These are phyloP conservation scores for Diaporthe citri DNA, from an alignment of 2,329 filamentous ascomycete genomes.

Conservation along the genomic window DNA sequence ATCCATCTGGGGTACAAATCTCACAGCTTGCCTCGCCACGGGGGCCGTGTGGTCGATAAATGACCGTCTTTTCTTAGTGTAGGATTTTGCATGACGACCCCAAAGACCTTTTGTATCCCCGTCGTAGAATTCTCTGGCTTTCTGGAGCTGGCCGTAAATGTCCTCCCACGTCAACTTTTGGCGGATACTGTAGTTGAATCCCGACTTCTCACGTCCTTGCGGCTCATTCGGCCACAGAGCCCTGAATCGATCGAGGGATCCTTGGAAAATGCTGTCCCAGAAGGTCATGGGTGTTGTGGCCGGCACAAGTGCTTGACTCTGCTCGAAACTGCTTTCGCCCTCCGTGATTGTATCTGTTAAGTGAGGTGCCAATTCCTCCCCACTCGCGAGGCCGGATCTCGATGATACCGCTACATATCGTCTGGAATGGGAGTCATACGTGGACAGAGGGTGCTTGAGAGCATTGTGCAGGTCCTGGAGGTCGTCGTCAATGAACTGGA, in stretches of 20 bases:
- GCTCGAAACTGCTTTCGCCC: background rate
- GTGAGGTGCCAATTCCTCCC: background rate
- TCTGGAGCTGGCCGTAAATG: background rate
- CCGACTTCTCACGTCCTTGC: background rate
- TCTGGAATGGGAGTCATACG: background rate
- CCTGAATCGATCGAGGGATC: background rate
- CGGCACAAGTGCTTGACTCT: background rate
- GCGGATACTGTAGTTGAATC: background rate
- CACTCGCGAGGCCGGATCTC: background rate
- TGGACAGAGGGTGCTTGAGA: background rate
- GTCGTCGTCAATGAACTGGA: background rate
- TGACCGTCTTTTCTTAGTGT: background rate
- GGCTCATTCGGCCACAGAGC: background rate
- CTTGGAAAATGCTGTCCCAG: background rate
- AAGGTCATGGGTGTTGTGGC: background rate
- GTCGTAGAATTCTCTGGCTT: conserved; percentile 1
- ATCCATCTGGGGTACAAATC: background rate
- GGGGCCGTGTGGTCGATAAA: background rate
- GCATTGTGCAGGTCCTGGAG: background rate
- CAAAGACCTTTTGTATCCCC: background rate
- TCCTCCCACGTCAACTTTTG: background rate
- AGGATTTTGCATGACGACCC: background rate
- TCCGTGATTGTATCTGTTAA: background rate
- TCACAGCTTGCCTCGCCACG: background rate
- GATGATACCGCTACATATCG: background rate